These are phyloP conservation scores for Skeletonema potamos DNA, from an alignment of 108 stramenopile genomes.

Conservation along the genomic window DNA sequence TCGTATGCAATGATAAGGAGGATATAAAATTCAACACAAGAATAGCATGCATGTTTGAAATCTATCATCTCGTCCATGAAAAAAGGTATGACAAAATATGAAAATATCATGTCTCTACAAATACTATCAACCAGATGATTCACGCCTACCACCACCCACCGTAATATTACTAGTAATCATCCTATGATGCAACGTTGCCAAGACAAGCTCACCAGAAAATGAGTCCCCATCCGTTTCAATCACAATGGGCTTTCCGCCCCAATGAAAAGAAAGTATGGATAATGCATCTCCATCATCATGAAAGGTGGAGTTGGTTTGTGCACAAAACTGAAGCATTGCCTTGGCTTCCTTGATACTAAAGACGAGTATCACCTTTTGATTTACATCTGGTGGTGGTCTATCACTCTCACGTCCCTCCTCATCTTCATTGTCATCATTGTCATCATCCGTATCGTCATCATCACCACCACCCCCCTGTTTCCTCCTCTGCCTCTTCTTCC, in stretches of 20 bases:
- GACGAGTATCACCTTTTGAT: conserved; percentile 76
- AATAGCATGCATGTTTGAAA: no score
- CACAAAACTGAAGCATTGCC: conserved; percentile 82
- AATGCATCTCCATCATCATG: conserved; percentile 50
- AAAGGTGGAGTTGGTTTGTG: conserved; percentile 44
- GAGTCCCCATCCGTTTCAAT: conserved; percentile 56
- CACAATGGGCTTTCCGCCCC: conserved; percentile 83
- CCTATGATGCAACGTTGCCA: conserved; percentile 80
- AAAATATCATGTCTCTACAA: not conserved
- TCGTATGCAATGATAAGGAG: not conserved
- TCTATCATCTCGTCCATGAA: not conserved
- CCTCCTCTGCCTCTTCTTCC: conserved; percentile 11
- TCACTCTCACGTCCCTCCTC: conserved; percentile 25
- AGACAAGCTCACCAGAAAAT: conserved; percentile 61
- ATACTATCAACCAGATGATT: not conserved
- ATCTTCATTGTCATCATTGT: conserved; percentile 21
- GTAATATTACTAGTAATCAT: conserved; percentile 38
- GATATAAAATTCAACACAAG: not conserved
- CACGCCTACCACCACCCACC: conserved; percentile 21
- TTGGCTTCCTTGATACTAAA: conserved; percentile 77
- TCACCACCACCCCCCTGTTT: conserved; percentile 14
- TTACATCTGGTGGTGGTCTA: conserved; percentile 54
- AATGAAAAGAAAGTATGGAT: conserved; percentile 68
- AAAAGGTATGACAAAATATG: not conserved
- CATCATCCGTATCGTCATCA: not conserved